Evolutionary conservation across 2,329 filamentous ascomycete genomes (phyloP), one percentile per base, ranked within the genome.

Genomic region (Epichloe elymi): DNA sequence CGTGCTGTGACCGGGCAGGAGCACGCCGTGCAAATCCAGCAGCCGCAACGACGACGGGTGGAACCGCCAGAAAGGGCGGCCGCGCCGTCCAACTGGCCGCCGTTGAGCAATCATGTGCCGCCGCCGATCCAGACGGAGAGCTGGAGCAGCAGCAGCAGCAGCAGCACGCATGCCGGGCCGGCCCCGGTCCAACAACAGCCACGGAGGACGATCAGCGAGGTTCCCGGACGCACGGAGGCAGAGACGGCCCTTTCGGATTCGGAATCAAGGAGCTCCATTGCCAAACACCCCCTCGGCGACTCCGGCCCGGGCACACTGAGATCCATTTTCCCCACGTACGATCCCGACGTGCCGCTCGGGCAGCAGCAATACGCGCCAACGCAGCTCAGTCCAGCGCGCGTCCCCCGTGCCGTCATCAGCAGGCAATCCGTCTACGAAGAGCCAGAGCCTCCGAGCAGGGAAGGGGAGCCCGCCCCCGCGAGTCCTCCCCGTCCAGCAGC

Each of bases 241-340:
- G 73, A 74, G 12, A 76, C 74, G 0, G 72, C 74, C 23, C 71
- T 78, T 53, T 75, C 76, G 0, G 71, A 75, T 53, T 75, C 76
- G 0, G 71, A 75, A 17, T 78, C 76, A 1, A 69, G 75, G 50
- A 76, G 67, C 61, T 82, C 78, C 19, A 80, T 80, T 56, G 74
- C 76, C 48, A 81, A 82, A 57, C 65, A 70, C 23, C 77, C 75
- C 15, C 59, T 74, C 4, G 61, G 60, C 26, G 68, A 70, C 23
- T 19, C 19, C 19, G 63, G 66, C 8, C 44, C 74, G 57, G 53
- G 58, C 7, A 15, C 64, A 0, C 74, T 86, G 58, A 76, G 78
- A 35, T 89, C 85, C 23, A 88, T 90, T 59, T 90, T 90, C 59
- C 86, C 86, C 7, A 74, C 77, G 33, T 89, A 88, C 61, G 82